phyloP scores from a whole-genome alignment of 2,329 filamentous ascomycete genomes.

The Sclerotiophoma versabilis region DNA sequence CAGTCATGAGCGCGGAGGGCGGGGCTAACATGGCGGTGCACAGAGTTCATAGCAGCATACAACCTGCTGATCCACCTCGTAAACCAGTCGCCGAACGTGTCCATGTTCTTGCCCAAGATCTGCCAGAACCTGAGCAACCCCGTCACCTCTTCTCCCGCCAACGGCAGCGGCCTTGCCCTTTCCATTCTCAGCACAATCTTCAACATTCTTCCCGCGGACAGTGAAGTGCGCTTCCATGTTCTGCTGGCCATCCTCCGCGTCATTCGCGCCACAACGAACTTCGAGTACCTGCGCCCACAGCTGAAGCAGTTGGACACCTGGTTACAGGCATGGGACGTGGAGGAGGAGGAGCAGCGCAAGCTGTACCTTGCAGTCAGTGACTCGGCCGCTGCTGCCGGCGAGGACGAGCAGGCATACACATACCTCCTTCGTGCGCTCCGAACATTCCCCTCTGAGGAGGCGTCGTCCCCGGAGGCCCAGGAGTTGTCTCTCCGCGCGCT shows the following conservation, averaged over 20 bases:
- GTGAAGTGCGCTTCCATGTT: constrained; percentile 85
- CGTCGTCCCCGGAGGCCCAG: constrained; percentile 61
- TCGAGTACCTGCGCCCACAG: constrained; percentile 83
- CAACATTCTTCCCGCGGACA: constrained; percentile 80
- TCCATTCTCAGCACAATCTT: constrained; percentile 94
- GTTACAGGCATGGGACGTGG: constrained; percentile 82
- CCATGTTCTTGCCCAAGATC: constrained; percentile 85
- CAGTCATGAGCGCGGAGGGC: constrained; percentile 16
- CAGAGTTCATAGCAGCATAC: constrained; percentile 92
- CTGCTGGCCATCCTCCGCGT: constrained; percentile 88
- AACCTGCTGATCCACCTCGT: constrained; percentile 96
- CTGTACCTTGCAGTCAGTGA: constrained; percentile 85
- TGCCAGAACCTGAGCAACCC: constrained; percentile 87
- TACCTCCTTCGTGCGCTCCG: constrained; percentile 80
- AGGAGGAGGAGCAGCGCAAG: constrained; percentile 82
- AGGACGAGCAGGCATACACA: constrained; percentile 76
- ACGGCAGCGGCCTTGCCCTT: constrained; percentile 85
- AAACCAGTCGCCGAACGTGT: constrained; percentile 81
- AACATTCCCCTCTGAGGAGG: constrained; percentile 70
- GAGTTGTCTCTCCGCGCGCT: constrained; percentile 69
- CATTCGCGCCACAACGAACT: constrained; percentile 71
- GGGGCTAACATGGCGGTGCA: constrained; percentile 36
- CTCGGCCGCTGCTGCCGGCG: constrained; percentile 77
- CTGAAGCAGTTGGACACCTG: constrained; percentile 83
- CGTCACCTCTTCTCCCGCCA: constrained; percentile 82